Evolutionary conservation across 2,329 filamentous ascomycete species (phyloP), one percentile per base, ranked within the genome.

Genomic region (Ilyonectria sp.): DNA sequence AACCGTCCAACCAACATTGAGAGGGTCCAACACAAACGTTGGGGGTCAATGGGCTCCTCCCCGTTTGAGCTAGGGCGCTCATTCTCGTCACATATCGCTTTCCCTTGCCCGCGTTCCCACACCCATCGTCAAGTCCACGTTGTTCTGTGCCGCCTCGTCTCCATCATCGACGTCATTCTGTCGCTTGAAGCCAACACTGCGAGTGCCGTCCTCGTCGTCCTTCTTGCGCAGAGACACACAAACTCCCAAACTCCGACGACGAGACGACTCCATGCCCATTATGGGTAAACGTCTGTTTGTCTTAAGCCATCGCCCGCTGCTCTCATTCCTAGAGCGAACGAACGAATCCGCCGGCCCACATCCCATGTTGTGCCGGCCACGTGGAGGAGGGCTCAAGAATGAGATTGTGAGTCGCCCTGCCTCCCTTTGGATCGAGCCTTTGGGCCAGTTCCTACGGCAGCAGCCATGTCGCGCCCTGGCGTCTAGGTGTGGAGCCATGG

Each of bases 311-410:
- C 31, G 21, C 53, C 35, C 52, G 5, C 43, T 49, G 59, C 43
- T 31, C 43, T 56, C 60, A 62, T 62, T 56, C 52, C 60, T 56
- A 52, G 31, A 44, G 37, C 15, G 9, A 15, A 26, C 7, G 23
- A 62, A 56, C 40, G 23, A 62, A 56, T 29, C 60, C 44, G 19
- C 21, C 21, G 50, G 31, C 43, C 52, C 52, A 62, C 60, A 40
- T 56, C 52, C 29, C 43, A 56, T 56, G 52, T 52, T 40, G 33
- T 56, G 50, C 60, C 52, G 52, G 43, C 60, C 60, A 62, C 60
- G 60, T 62, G 44, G 37, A 46, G 50, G n/a, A 15, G 9, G 17
- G 11, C 31, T 33, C 17, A 31, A 53, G 31, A n/a, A 53, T 11
- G 29, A 35, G 50, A 52, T 11, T 4, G 11, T 5, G 40, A 43